Percentiles rank a stretch among this genome's conserved stretches.
Evolutionary conservation across 768 basidiomycete species (phyloP).

Genomic region (Trametes cubensis): DNA sequence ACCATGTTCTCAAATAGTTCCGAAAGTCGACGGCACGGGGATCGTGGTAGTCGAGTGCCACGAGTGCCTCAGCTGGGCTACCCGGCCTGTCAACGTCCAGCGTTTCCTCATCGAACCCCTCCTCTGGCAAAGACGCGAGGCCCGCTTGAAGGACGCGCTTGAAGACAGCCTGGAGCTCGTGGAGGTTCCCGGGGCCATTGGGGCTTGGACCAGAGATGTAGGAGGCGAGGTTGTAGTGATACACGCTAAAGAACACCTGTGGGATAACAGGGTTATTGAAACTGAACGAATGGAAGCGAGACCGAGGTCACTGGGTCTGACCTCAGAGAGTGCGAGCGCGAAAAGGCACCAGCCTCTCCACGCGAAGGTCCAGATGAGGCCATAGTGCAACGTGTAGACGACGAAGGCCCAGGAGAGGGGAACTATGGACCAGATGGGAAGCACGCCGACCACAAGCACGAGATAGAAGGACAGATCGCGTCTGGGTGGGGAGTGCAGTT

Average conservation of each 20-base stretch:
- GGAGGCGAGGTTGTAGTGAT: conserved; percentile 55
- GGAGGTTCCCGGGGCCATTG: conserved; percentile 46
- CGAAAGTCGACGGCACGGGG: conserved; percentile 76
- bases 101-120: conserved; percentile 59
- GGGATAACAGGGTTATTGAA: background rate
- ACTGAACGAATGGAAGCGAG: background rate
- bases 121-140: conserved; percentile 54
- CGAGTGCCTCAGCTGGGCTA: conserved; percentile 63
- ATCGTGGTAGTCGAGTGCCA: conserved; percentile 61
- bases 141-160: conserved; percentile 67
- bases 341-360: conserved; percentile 46
- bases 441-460: conserved; percentile 56
- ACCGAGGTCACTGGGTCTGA: conserved; percentile 34
- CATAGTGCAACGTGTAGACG: conserved; percentile 47
- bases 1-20: conserved; percentile 63
- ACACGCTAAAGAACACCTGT: conserved; percentile 71
- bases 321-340: conserved; percentile 60
- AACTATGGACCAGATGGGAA: conserved; percentile 65
- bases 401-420: conserved; percentile 71
- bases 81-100: conserved; percentile 52
- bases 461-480: conserved; percentile 59
- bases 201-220: conserved; percentile 52
- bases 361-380: conserved; percentile 45
- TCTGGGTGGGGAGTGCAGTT: conserved; percentile 38
- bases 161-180: conserved; percentile 62